Base-by-base conservation (phyloP, 2,329 filamentous ascomycete species). In the Fusarium marasasianum region DNA sequence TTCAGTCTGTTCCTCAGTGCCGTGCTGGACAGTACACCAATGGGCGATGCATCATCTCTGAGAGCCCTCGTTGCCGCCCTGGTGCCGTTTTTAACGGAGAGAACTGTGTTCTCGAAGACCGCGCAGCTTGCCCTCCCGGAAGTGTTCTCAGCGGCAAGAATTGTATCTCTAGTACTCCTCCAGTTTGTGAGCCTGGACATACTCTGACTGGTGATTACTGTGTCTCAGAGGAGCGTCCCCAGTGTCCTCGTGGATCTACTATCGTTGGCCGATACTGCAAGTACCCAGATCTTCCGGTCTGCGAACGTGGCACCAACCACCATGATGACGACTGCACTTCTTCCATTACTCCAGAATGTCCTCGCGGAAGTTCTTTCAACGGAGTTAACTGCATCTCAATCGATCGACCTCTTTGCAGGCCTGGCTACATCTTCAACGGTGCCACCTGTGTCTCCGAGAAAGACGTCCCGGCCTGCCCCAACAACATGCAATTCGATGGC, bases 261-360 rank as follows among this genome's bases (percentile, higher is more conserved):
- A 29, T 69, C 12, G 50, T 69, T 15, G 64, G 66, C 2, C 35
- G 40, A 31, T 68, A 63, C 50, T 69, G 66, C 56, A 69, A 63
- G 9, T 69, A 55, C 8, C 41, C 56, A 4, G 56, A 68, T 22
- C 31, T 68, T 15, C 66, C 66, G 11, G 17, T 38, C 10, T 69
- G 66, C 6, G 50, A 63, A 20, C 38, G 20, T 18, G 64, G 64
- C 4, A 69, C 66, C 33, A 45, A 63, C 40, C 51, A 29, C 12
- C 29, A 56, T 8, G 48, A 43, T 5, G 55, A 63, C 7, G 50
- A 69, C 24, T 69, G 64, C 18, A 63, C 66, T 6, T 57, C 64
- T 6, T 29, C 56, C 8, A 24, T 48, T 1, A 54, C 65, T 3
- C 64, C 66, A 5, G 44, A 40, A 2, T 69, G 64, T 8, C 45